phyloP scores from a whole-genome alignment of 2,329 filamentous ascomycete genomes.

The Chrysosporium queenslandicum region DNA sequence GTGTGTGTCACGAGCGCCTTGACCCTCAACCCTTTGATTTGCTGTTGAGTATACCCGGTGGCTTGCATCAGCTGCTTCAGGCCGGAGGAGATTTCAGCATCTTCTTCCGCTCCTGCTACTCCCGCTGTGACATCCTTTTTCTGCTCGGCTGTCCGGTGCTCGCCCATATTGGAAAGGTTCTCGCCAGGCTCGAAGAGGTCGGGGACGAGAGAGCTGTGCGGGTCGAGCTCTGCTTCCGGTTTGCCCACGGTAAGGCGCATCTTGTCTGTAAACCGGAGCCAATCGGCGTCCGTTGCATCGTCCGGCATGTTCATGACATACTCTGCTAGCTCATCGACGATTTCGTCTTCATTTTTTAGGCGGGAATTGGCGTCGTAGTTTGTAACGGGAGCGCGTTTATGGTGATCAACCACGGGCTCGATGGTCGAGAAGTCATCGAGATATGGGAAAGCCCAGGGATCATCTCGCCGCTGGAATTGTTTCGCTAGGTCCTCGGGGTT shows the following conservation, averaged over 20 bases:
- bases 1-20: conserved; percentile 65
- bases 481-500: conserved; percentile 61
- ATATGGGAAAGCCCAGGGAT: conserved; percentile 63
- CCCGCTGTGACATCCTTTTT: conserved; percentile 18
- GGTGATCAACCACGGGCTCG: conserved; percentile 67
- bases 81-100: conserved; percentile 17
- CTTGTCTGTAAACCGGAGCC: conserved; percentile 37
- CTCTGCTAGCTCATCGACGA: conserved; percentile 47
- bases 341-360: conserved; percentile 54
- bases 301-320: conserved; percentile 38
- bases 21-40: conserved; percentile 47
- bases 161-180: conserved; percentile 21
- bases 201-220: conserved; percentile 42
- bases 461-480: conserved; percentile 61
- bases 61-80: conserved; percentile 45
- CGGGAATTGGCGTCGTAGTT: conserved; percentile 49
- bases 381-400: conserved; percentile 41
- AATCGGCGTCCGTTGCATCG: conserved; percentile 39
- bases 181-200: conserved; percentile 41
- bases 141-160: conserved; percentile 16
- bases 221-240: conserved; percentile 41
- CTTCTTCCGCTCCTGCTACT: conserved; percentile 18
- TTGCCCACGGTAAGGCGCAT: conserved; percentile 43
- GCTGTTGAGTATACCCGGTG: conserved; percentile 43
- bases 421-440: conserved; percentile 72